Evolutionary conservation across 768 basidiomycete genomes (phyloP).

Genomic region (Pholiota molesta): DNA sequence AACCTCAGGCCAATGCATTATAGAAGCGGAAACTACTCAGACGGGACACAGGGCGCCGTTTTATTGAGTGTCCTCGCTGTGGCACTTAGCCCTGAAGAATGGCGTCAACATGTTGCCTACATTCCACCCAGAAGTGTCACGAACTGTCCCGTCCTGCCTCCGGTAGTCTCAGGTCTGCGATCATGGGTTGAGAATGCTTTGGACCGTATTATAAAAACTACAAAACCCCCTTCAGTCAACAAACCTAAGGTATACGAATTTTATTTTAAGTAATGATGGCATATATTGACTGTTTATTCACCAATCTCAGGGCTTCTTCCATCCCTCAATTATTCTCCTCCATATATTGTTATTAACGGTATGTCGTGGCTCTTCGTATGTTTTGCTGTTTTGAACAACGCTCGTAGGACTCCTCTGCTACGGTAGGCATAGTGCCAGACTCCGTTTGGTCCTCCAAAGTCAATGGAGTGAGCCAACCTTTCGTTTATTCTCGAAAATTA

Average conservation of each 20-base stretch:
- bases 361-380: too few species aligned
- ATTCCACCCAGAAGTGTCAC: neutral
- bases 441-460: neutral
- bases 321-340: neutral
- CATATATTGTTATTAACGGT: neutral
- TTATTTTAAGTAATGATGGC: neutral
- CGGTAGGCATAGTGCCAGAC: neutral
- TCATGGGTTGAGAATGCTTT: neutral
- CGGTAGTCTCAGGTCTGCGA: neutral
- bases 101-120: neutral
- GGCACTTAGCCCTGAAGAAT: neutral
- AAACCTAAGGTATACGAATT: neutral
- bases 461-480: neutral
- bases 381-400: too few species aligned
- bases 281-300: neutral
- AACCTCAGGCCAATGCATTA: too few species aligned
- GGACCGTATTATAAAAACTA: neutral
- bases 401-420: neutral
- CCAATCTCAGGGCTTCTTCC: neutral
- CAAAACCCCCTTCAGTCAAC: neutral
- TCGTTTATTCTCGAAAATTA: neutral
- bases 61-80: neutral
- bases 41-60: neutral
- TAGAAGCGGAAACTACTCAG: too few species aligned
- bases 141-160: neutral